phyloP scores from a whole-genome alignment of 2,329 filamentous ascomycete genomes.

The Tricladium varicosporioides region DNA sequence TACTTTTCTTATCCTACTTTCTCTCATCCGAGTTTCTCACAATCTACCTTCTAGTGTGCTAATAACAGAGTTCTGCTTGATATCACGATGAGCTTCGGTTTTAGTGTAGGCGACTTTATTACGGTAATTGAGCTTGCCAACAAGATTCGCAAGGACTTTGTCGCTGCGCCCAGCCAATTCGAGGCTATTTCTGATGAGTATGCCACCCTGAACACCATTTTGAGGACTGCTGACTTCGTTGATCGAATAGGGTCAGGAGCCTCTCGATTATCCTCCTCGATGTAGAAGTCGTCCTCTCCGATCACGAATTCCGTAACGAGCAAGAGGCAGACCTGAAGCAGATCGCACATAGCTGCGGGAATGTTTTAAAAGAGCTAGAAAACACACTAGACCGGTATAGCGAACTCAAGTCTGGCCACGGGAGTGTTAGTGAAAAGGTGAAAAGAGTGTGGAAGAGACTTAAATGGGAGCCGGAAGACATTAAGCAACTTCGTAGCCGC shows the following conservation, averaged over 20 bases:
- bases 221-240: too few relatives aligned
- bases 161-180: conserved; percentile 29
- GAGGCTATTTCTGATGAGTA: conserved; percentile 9
- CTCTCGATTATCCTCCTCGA: background rate
- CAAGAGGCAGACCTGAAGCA: background rate
- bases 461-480: conserved; percentile 24
- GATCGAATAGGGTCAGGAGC: too few relatives aligned
- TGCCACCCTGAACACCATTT: too few relatives aligned
- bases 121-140: conserved; percentile 28
- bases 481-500: conserved; percentile 22
- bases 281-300: background rate
- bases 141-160: conserved; percentile 29
- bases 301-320: conserved; percentile 8
- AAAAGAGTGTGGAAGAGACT: too few relatives aligned
- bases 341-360: background rate
- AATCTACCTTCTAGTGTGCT: too few relatives aligned
- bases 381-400: conserved; percentile 9
- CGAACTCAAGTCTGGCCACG: conserved; percentile 25
- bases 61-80: too few relatives aligned
- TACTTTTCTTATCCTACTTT: too few relatives aligned
- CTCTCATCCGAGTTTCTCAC: too few relatives aligned
- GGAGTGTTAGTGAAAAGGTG: too few relatives aligned
- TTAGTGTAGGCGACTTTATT: conserved; percentile 32
- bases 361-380: background rate
- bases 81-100: conserved; percentile 34